Evolutionary conservation across 225 moss, liverwort and hornwort genomes (phyloP).

Genomic region (Takakia lepidozioides): DNA sequence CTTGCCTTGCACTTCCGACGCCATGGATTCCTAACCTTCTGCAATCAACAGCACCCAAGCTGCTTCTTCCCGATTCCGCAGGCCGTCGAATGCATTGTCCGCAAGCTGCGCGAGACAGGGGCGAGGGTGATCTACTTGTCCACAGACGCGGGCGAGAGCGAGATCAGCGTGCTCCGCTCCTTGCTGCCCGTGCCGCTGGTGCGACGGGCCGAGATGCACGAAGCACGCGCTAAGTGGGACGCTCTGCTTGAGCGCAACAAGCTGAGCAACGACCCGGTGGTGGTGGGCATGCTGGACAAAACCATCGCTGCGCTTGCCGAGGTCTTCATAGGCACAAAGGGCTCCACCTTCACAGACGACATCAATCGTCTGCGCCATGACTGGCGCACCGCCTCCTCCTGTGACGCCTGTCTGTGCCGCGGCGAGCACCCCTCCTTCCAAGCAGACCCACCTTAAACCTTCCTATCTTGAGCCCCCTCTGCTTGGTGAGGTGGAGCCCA

Average conservation of each 20-base stretch:
- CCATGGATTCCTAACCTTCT: conserved; percentile 48
- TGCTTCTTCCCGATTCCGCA: conserved; percentile 53
- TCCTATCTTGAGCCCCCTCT: no score
- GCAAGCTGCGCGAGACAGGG: conserved; percentile 11
- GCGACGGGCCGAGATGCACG: conserved; percentile 24
- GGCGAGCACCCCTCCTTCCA: conserved; percentile 20
- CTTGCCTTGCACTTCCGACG: conserved; percentile 48
- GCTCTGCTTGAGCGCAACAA: conserved; percentile 28
- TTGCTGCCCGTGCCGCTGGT: conserved; percentile 16
- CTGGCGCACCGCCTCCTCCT: conserved; percentile 29
- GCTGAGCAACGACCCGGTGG: conserved; percentile 28
- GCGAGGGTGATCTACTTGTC: conserved; percentile 36
- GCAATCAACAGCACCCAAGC: conserved; percentile 34
- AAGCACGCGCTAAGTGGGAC: conserved; percentile 50
- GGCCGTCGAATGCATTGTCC: conserved; percentile 28
- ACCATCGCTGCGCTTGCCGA: conserved; percentile 28
- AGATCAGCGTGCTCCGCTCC: conserved; percentile 17
- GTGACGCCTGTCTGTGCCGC: conserved; percentile 39
- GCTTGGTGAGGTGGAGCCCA: no score
- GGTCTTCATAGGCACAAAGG: conserved; percentile 32
- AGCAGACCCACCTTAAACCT: conserved; percentile 6
- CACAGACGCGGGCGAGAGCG: conserved; percentile 43
- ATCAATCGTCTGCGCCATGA: conserved; percentile 31
- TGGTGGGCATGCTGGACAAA: conserved; percentile 51
- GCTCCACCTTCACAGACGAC: conserved; percentile 37